These are phyloP conservation scores for Eleusine coracana DNA, from an alignment of 176 grass and related monocot species.

Conservation along the genomic window DNA sequence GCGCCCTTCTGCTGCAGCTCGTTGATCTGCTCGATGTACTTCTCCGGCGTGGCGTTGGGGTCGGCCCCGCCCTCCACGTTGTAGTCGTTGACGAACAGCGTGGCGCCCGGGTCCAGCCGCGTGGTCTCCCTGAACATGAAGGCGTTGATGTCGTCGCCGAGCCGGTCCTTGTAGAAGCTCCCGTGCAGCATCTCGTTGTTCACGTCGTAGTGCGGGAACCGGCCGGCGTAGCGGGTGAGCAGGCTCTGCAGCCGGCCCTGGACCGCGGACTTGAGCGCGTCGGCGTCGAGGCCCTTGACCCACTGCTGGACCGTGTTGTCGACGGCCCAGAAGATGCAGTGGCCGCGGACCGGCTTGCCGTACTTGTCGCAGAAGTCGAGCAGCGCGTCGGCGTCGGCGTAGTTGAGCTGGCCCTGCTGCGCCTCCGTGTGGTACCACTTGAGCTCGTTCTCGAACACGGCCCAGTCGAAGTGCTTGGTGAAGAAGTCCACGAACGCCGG, in stretches of 20 bases:
- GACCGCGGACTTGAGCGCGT: constrained; percentile 44
- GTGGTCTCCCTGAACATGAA: constrained; percentile 65
- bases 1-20: constrained; percentile 67
- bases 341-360: constrained; percentile 50
- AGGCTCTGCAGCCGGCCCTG: constrained; percentile 60
- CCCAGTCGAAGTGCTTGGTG: constrained; percentile 67
- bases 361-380: constrained; percentile 64
- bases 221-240: constrained; percentile 64
- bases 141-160: constrained; percentile 57
- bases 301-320: constrained; percentile 59
- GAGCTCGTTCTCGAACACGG: constrained; percentile 70
- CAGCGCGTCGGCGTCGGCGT: constrained; percentile 65
- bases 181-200: constrained; percentile 95
- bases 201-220: constrained; percentile 84
- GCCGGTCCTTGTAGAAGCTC: constrained; percentile 52
- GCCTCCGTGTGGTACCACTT: constrained; percentile 91
- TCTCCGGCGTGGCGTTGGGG: constrained; percentile 61
- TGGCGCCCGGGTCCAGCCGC: constrained; percentile 51
- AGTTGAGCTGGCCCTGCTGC: constrained; percentile 62
- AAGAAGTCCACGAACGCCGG: constrained; percentile 58
- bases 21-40: constrained; percentile 65
- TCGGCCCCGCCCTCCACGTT: constrained; percentile 63
- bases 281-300: constrained; percentile 42
- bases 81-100: constrained; percentile 85
- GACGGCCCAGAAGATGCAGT: constrained; percentile 87